phyloP scores from a whole-genome alignment of 352 stramenopile genomes.

The Globisporangium apiculatum region DNA sequence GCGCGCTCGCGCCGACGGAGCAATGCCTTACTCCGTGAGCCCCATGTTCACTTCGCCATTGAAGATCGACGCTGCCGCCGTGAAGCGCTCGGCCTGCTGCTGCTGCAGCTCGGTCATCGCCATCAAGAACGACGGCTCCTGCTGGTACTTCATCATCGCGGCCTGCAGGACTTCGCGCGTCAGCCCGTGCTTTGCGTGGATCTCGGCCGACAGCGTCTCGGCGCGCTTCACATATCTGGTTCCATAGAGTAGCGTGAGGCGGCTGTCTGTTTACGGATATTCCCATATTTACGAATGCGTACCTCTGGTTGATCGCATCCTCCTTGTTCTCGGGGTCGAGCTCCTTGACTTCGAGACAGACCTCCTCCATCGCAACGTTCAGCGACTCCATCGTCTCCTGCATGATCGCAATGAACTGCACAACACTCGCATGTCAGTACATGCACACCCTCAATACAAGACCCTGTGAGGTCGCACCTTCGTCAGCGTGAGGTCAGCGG shows the following conservation, averaged over 20 bases:
- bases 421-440: slow-evolving; percentile 4
- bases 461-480: slow-evolving; percentile 28
- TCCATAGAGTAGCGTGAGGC: neutral
- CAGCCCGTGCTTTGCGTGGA: slow-evolving; percentile 84
- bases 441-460: neutral
- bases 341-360: slow-evolving; percentile 85
- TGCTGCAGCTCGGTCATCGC: slow-evolving; percentile 85
- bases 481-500: slow-evolving; percentile 68
- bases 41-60: slow-evolving; percentile 89
- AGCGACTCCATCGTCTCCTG: slow-evolving; percentile 88
- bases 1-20: too few relatives aligned
- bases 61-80: slow-evolving; percentile 75
- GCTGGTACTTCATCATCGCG: slow-evolving; percentile 90
- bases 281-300: neutral
- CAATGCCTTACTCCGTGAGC: slow-evolving; percentile 46
- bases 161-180: slow-evolving; percentile 82
- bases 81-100: slow-evolving; percentile 81
- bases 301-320: slow-evolving; percentile 82
- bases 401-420: slow-evolving; percentile 84
- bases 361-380: slow-evolving; percentile 86
- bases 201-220: slow-evolving; percentile 76
- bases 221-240: slow-evolving; percentile 81
- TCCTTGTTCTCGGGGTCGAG: slow-evolving; percentile 87
- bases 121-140: slow-evolving; percentile 82
- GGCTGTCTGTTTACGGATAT: neutral